Conservation (phyloP, 2,329 filamentous ascomycete genomes). For the Cladophialophora exuberans region DNA sequence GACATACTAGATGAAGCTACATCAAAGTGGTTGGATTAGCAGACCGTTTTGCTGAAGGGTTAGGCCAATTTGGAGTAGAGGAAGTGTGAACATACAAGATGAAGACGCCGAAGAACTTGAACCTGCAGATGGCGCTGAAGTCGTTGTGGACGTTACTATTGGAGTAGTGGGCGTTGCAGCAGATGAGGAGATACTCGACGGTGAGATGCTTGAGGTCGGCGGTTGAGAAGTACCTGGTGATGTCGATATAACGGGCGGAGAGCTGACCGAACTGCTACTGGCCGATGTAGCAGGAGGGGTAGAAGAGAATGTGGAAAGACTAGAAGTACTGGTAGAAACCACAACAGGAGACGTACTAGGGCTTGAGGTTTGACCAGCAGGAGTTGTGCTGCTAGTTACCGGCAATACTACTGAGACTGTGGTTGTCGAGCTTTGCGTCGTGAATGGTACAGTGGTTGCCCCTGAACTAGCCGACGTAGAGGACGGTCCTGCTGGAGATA, state of each 20-base stretch:
- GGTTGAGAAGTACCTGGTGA: not conserved
- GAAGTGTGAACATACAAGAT: no score
- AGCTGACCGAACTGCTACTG: not conserved
- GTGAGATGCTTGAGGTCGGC: not conserved
- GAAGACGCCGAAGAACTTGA: not conserved
- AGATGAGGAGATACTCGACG: not conserved
- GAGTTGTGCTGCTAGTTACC: constrained; percentile 3
- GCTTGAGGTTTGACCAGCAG: constrained; percentile 5
- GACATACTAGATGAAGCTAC: not conserved
- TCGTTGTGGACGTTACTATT: no score
- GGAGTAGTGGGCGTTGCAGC: not conserved
- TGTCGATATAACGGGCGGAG: not conserved
- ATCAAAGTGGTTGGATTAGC: no score
- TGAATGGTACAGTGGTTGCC: not conserved
- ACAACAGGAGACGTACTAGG: constrained; percentile 19
- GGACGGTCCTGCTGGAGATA: not conserved
- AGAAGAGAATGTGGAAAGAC: not conserved
- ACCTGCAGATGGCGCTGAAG: not conserved
- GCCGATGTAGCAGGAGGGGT: not conserved
- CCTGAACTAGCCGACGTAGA: constrained; percentile 1
- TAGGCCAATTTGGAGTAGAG: no score
- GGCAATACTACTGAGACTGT: not conserved
- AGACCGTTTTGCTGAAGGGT: no score
- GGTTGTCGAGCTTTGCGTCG: constrained; percentile 3
- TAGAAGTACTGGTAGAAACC: constrained; percentile 15